phyloP scores from a whole-genome alignment of 2,329 filamentous ascomycete genomes.

The Cytospora leucostoma region DNA sequence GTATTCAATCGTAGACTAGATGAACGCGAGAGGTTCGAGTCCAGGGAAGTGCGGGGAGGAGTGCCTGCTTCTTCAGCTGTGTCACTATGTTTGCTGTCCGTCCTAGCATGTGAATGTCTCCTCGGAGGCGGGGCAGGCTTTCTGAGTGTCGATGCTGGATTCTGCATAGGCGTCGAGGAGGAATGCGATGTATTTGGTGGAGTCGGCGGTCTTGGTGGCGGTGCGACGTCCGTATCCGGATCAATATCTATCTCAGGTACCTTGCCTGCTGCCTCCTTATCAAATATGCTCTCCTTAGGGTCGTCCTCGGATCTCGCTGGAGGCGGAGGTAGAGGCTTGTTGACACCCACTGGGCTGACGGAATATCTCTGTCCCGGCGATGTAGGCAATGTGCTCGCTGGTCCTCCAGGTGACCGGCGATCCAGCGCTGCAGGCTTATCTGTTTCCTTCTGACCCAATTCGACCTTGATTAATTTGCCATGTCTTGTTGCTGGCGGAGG shows the following conservation, averaged over 20 bases:
- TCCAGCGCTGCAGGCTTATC: constrained; percentile 33
- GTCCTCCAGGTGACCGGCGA: constrained; percentile 25
- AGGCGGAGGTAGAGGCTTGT: constrained; percentile 63
- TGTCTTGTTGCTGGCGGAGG: constrained; percentile 74
- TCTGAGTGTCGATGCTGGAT: constrained; percentile 36
- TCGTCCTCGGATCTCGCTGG: constrained; percentile 51
- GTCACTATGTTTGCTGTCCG: constrained; percentile 47
- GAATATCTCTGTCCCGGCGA: constrained; percentile 40
- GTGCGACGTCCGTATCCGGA: constrained; percentile 34
- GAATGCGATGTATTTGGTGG: constrained; percentile 41
- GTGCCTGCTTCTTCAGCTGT: constrained; percentile 37
- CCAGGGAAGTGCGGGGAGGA: constrained; percentile 50
- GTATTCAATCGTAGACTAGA: constrained; percentile 47
- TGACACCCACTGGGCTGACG: constrained; percentile 49
- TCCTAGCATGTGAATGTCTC: constrained; percentile 50
- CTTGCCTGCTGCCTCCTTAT: constrained; percentile 56
- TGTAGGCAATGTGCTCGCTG: constrained; percentile 29
- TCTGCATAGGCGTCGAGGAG: constrained; percentile 36
- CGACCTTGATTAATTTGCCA: constrained; percentile 68
- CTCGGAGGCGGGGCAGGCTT: constrained; percentile 54
- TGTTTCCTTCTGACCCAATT: constrained; percentile 36
- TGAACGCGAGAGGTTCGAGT: constrained; percentile 51
- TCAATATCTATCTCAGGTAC: constrained; percentile 45
- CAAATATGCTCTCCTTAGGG: constrained; percentile 53
- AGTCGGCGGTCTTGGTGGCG: constrained; percentile 42